Evolutionary conservation across 108 stramenopile genomes (phyloP).

Genomic region (Phaeodactylum tricornutum): DNA sequence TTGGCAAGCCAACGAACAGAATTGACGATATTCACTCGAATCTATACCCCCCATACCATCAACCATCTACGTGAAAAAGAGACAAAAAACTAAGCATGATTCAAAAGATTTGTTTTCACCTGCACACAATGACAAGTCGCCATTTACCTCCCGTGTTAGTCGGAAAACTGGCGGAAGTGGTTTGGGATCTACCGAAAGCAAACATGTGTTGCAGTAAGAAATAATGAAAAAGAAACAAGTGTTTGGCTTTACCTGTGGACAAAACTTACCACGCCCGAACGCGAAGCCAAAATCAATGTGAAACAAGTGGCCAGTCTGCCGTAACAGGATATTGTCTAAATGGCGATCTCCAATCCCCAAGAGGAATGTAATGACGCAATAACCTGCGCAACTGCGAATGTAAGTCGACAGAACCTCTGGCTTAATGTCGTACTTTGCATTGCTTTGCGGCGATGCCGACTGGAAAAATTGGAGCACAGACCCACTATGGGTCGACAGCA

Average conservation of each 20-base stretch:
- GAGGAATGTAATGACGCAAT: conserved; percentile 97
- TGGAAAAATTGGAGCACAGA: conserved; percentile 71
- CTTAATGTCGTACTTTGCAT: conserved; percentile 58
- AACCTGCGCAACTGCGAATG: conserved; percentile 94
- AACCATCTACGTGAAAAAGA: conserved; percentile 55
- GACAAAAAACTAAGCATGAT: background rate
- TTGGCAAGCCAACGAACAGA: conserved; percentile 91
- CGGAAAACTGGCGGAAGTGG: conserved; percentile 94
- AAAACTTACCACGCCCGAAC: conserved; percentile 56
- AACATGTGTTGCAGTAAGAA: background rate
- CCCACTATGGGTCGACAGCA: conserved; percentile 78
- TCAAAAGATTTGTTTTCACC: too few species aligned
- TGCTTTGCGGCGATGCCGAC: conserved; percentile 45
- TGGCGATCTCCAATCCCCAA: conserved; percentile 86
- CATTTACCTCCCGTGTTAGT: conserved; percentile 60
- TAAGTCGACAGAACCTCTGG: conserved; percentile 86
- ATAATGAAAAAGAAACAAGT: background rate
- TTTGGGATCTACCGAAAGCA: conserved; percentile 63
- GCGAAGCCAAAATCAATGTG: conserved; percentile 86
- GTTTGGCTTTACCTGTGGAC: background rate
- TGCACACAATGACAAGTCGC: conserved; percentile 1
- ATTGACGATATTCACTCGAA: conserved; percentile 81
- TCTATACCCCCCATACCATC: conserved; percentile 95
- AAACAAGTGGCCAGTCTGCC: conserved; percentile 66
- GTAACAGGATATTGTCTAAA: conserved; percentile 77